A percentile compares a stretch with the other conserved stretches of the same genome.
Conservation (phyloP, 805 yeast genomes). For the Helenozyma baotianmanensis region DNA sequence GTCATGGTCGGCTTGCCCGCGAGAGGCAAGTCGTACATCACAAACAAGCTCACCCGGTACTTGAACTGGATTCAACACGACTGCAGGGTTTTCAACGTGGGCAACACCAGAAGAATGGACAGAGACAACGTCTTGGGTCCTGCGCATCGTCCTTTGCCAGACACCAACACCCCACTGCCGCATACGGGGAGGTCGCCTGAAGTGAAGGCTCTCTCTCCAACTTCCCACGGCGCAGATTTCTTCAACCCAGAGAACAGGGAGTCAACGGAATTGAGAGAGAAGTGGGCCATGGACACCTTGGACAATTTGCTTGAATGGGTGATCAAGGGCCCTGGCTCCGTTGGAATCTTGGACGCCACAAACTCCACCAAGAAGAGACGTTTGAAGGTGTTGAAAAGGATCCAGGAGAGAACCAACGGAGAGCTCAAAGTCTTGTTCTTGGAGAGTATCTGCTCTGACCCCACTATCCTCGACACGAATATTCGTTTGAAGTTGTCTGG, state of each 20-base stretch:
- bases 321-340: slow-evolving; percentile 76
- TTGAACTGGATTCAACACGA: slow-evolving; percentile 93
- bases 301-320: slow-evolving; percentile 80
- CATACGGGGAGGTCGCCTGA: slow-evolving; percentile 12
- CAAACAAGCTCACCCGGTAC: slow-evolving; percentile 85
- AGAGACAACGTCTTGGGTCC: slow-evolving; percentile 54
- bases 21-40: slow-evolving; percentile 88
- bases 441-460: slow-evolving; percentile 85
- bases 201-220: slow-evolving; percentile 17
- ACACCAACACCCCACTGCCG: slow-evolving; percentile 34
- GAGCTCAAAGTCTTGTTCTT: slow-evolving; percentile 74
- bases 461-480: slow-evolving; percentile 73
- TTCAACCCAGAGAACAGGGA: slow-evolving; percentile 75
- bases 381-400: slow-evolving; percentile 50
- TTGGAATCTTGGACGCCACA: slow-evolving; percentile 88
- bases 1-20: slow-evolving; percentile 98
- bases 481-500: slow-evolving; percentile 83
- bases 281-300: slow-evolving; percentile 95
- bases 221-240: slow-evolving; percentile 71
- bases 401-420: slow-evolving; percentile 52
- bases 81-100: slow-evolving; percentile 89
- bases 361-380: slow-evolving; percentile 70
- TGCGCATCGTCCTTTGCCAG: slow-evolving; percentile 55
- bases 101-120: slow-evolving; percentile 84
- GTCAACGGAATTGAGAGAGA: slow-evolving; percentile 67